Percentiles rank a stretch among this genome's conserved stretches.
These are phyloP conservation scores for Fragaria vesca DNA, from an alignment of 306 rosid species.

Conservation along the genomic window DNA sequence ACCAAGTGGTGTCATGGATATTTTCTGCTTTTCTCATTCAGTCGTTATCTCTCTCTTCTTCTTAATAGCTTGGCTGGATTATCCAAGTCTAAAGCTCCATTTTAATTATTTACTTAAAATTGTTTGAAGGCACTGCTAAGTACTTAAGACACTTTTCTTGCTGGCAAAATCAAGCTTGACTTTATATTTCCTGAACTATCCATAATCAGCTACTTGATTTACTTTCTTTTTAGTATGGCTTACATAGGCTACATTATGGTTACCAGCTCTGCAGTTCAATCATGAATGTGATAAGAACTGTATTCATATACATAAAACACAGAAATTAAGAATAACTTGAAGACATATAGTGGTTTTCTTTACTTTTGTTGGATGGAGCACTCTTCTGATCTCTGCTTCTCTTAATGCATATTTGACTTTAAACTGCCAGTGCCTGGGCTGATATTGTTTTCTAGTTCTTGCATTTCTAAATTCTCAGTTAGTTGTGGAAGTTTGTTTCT, in stretches of 20 bases:
- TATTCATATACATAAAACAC: not conserved
- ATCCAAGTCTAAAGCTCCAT: not conserved
- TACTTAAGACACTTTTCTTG: not conserved
- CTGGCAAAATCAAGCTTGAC: not conserved
- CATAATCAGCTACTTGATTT: not conserved
- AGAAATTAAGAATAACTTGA: no score
- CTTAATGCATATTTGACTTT: not conserved
- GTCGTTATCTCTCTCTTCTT: not conserved
- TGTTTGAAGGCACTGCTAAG: not conserved
- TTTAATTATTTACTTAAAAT: not conserved
- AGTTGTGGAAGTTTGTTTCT: conserved; percentile 1
- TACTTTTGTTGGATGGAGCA: not conserved
- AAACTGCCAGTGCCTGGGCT: not conserved
- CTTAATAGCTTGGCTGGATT: not conserved
- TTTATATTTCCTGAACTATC: not conserved
- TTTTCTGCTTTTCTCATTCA: not conserved
- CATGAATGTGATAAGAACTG: not conserved
- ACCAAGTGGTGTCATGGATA: not conserved
- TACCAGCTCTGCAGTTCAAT: not conserved
- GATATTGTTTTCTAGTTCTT: not conserved
- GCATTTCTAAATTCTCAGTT: not conserved
- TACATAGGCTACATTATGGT: not conserved
- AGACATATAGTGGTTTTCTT: not conserved
- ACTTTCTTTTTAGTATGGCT: not conserved
- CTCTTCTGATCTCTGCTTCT: conserved; percentile 16